A percentile compares a stretch with the other conserved stretches of the same genome.
Conservation (phyloP, 108 stramenopile genomes). For the Nitzschia palea region DNA sequence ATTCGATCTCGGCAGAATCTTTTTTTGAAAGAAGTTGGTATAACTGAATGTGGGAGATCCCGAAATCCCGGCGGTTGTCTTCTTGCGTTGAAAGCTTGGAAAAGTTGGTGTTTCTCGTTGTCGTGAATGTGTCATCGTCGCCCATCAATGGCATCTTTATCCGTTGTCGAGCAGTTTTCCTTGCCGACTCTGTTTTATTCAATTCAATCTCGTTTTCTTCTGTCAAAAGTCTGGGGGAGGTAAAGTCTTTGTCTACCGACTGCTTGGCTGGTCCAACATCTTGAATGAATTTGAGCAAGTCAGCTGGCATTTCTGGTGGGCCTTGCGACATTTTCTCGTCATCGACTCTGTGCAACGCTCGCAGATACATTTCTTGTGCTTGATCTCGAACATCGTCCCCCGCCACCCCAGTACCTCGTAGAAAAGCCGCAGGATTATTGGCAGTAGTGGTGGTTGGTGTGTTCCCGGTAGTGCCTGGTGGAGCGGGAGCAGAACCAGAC, state of each 20-base stretch:
- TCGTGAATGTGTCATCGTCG: constrained; percentile 26
- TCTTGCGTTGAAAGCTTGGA: background rate
- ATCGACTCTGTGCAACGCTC: constrained; percentile 10
- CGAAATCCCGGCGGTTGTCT: constrained; percentile 18
- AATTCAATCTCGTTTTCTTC: constrained; percentile 23
- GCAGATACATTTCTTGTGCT: constrained; percentile 34
- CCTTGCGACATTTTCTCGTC: background rate
- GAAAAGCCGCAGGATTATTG: constrained; percentile 27
- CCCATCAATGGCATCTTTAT: constrained; percentile 39
- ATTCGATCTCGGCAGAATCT: background rate
- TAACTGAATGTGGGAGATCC: constrained; percentile 18
- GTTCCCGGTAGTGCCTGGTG: background rate
- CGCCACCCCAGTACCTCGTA: constrained; percentile 29
- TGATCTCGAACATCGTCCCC: constrained; percentile 30
- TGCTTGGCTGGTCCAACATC: constrained; percentile 39
- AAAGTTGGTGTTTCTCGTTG: constrained; percentile 45
- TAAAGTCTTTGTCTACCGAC: constrained; percentile 24
- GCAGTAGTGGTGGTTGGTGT: background rate
- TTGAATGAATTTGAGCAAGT: constrained; percentile 40
- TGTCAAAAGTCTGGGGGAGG: constrained; percentile 18
- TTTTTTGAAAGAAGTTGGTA: constrained; percentile 8
- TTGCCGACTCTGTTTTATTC: constrained; percentile 18
- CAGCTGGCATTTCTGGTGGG: constrained; percentile 38
- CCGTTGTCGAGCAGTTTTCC: constrained; percentile 11
- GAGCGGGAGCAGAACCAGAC: background rate